Conservation (phyloP, 768 basidiomycete genomes). For the Suillus cothurnatus region DNA sequence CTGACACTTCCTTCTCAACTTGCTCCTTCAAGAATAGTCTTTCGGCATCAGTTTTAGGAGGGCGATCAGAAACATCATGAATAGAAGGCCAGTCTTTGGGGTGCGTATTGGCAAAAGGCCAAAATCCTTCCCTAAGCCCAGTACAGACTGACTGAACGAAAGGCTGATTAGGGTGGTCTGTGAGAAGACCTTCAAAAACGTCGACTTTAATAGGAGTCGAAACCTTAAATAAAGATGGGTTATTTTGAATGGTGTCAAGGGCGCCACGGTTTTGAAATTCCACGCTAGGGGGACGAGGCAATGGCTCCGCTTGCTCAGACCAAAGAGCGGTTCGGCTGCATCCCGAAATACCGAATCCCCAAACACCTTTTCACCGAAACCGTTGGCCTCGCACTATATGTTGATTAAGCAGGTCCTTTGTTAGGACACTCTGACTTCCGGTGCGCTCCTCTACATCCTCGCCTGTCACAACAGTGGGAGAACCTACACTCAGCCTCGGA, state of each 20-base stretch:
- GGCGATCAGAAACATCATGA: background rate
- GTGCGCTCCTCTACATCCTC: no score
- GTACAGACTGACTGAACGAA: slow-evolving; percentile 31
- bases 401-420: no score
- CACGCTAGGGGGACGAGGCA: no score
- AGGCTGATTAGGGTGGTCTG: slow-evolving; percentile 30
- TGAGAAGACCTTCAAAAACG: slow-evolving; percentile 21
- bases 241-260: background rate
- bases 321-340: no score
- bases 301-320: no score
- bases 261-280: background rate
- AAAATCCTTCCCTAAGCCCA: slow-evolving; percentile 32
- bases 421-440: no score
- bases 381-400: no score
- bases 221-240: slow-evolving; percentile 18
- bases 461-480: no score
- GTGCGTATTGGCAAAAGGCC: slow-evolving; percentile 28
- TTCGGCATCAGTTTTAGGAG: slow-evolving; percentile 8
- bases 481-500: no score
- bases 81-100: background rate
- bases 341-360: no score
- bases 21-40: no score
- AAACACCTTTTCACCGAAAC: no score
- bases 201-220: slow-evolving; percentile 32
- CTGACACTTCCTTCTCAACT: background rate